phyloP scores from a whole-genome alignment of 768 basidiomycete genomes.

The Collybia nuda region DNA sequence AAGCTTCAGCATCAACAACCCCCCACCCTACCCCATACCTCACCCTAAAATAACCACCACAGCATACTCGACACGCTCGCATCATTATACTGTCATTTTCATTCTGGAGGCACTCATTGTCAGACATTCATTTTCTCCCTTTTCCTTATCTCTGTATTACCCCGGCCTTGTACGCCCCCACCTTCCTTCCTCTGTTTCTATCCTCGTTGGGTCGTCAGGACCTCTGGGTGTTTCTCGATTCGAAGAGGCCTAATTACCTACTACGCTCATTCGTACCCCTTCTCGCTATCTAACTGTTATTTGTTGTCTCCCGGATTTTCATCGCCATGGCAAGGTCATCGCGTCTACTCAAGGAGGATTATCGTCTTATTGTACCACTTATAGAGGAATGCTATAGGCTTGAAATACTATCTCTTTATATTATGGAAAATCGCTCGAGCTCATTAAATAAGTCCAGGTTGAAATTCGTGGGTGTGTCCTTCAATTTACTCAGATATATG shows the following conservation, averaged over 20 bases:
- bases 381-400: conserved; percentile 40
- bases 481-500: too few species aligned
- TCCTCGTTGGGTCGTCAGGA: conserved; percentile 10
- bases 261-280: conserved; percentile 16
- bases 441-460: too few species aligned
- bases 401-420: conserved; percentile 19
- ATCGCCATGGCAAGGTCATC: conserved; percentile 31
- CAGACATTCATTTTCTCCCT: not conserved
- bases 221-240: not conserved
- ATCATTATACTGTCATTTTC: not conserved
- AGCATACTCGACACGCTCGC: conserved; percentile 4
- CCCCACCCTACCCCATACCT: not conserved
- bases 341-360: conserved; percentile 32
- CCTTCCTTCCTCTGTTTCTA: conserved; percentile 8
- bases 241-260: not conserved
- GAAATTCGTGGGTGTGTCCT: too few species aligned
- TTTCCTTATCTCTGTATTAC: conserved; percentile 7
- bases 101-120: conserved; percentile 1
- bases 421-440: too few species aligned
- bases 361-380: conserved; percentile 37
- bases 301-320: conserved; percentile 25
- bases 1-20: not conserved
- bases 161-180: conserved; percentile 3
- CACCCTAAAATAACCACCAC: conserved; percentile 1
- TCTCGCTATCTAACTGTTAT: conserved; percentile 32